phyloP scores from a whole-genome alignment of 495 filamentous ascomycete genomes.

The Parathielavia appendiculata region DNA sequence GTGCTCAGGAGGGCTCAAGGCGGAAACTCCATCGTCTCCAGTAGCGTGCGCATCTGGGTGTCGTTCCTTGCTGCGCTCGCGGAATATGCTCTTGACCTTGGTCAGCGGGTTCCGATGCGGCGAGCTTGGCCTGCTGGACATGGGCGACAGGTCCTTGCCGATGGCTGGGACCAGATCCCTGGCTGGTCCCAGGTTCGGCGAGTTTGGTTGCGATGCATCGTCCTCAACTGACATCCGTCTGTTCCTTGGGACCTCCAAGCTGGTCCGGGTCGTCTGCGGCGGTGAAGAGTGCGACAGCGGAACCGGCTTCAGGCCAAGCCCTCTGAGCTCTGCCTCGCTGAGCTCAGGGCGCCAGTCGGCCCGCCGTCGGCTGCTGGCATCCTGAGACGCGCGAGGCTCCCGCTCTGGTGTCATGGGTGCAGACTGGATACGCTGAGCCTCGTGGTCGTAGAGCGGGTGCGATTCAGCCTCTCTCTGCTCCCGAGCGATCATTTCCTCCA shows the following conservation, averaged over 20 bases:
- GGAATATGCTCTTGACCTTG: constrained; percentile 45
- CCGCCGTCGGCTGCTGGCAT: constrained; percentile 21
- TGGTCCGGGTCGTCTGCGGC: constrained; percentile 30
- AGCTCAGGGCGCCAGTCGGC: constrained; percentile 33
- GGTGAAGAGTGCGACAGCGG: constrained; percentile 17
- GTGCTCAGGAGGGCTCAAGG: constrained; percentile 19
- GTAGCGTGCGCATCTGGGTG: constrained; percentile 19
- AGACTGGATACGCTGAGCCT: constrained; percentile 29
- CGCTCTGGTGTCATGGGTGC: constrained; percentile 32
- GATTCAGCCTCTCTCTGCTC: constrained; percentile 42
- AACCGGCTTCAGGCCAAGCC: constrained; percentile 17
- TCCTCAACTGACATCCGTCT: constrained; percentile 38
- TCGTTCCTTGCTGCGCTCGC: constrained; percentile 43
- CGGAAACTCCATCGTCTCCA: constrained; percentile 26
- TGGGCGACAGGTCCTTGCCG: constrained; percentile 43
- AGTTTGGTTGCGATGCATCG: constrained; percentile 39
- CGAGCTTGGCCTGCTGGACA: constrained; percentile 38
- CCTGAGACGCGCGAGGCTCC: constrained; percentile 20
- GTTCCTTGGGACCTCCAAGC: constrained; percentile 38
- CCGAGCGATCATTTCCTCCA: constrained; percentile 58
- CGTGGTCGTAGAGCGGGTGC: constrained; percentile 27
- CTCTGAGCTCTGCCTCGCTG: constrained; percentile 29
- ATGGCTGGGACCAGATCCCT: constrained; percentile 36
- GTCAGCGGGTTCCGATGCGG: constrained; percentile 42
- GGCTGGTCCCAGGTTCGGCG: constrained; percentile 32